phyloP scores from a whole-genome alignment of 2,329 filamentous ascomycete species.

The Epichloe scottii region DNA sequence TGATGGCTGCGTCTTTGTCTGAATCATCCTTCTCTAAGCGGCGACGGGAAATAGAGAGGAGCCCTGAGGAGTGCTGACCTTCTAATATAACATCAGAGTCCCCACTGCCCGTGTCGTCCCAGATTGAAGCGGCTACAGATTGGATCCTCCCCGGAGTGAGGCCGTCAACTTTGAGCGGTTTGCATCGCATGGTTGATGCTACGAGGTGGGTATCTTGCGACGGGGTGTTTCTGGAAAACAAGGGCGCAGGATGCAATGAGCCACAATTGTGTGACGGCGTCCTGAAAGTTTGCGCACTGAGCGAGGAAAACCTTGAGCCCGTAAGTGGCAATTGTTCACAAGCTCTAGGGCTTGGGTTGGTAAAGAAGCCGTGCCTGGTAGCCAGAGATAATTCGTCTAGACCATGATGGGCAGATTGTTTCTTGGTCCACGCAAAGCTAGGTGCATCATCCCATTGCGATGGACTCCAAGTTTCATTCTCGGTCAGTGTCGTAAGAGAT shows the following conservation, averaged over 20 bases:
- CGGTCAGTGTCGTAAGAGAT: slow-evolving; percentile 1
- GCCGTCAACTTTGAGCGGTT: background rate
- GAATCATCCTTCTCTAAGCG: background rate
- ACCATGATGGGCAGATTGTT: background rate
- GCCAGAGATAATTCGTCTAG: background rate
- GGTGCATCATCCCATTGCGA: background rate
- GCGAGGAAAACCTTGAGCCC: background rate
- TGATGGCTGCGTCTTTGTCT: background rate
- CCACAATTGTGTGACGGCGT: background rate
- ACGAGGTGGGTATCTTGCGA: too few relatives aligned
- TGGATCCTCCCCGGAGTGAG: background rate
- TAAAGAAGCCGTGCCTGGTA: background rate
- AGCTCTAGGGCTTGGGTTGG: background rate
- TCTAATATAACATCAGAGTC: background rate
- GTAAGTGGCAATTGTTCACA: background rate
- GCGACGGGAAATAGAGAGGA: background rate
- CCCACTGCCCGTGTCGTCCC: background rate
- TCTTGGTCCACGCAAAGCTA: background rate
- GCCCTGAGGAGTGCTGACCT: background rate
- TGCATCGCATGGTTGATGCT: background rate
- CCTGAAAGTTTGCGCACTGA: background rate
- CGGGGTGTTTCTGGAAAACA: background rate
- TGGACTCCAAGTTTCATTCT: background rate
- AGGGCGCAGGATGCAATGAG: background rate
- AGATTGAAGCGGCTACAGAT: background rate